These are phyloP conservation scores for Yamadazyma nakazawae DNA, from an alignment of 805 yeast species.

Conservation along the genomic window DNA sequence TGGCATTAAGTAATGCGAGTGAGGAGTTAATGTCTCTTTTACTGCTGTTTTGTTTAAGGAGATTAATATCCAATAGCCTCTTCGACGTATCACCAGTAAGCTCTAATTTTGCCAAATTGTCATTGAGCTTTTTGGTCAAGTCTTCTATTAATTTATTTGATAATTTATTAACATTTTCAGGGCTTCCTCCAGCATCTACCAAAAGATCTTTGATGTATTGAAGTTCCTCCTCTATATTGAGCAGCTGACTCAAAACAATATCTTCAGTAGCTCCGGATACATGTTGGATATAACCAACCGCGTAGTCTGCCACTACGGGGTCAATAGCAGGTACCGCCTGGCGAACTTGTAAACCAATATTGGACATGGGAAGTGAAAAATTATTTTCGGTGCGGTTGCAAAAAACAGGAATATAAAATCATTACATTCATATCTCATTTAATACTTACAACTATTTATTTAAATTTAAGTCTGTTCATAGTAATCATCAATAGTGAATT, in stretches of 20 bases:
- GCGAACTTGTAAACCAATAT: constrained; percentile 58
- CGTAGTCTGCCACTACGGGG: constrained; percentile 82
- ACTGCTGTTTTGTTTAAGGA: constrained; percentile 53
- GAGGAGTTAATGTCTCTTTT: constrained; percentile 75
- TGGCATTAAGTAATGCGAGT: constrained; percentile 71
- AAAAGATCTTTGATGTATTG: constrained; percentile 62
- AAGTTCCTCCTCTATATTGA: constrained; percentile 68
- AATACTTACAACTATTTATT: background rate
- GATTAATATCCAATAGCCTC: constrained; percentile 75
- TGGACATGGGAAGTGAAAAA: constrained; percentile 29
- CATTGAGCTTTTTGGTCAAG: constrained; percentile 51
- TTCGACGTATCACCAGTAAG: constrained; percentile 85
- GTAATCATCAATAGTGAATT: background rate
- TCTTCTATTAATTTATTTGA: constrained; percentile 44
- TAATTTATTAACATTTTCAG: constrained; percentile 50
- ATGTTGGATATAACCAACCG: constrained; percentile 86
- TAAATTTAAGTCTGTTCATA: background rate
- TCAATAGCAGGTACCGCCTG: constrained; percentile 86
- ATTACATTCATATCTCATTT: background rate
- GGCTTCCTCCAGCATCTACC: constrained; percentile 78
- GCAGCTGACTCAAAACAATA: constrained; percentile 70
- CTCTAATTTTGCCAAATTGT: constrained; percentile 69
- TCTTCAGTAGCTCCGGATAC: constrained; percentile 75
- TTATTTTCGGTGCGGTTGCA: constrained; percentile 3
- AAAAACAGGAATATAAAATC: background rate